Conservation (phyloP, 306 rosid genomes). For the Cucurbita ficifolia region DNA sequence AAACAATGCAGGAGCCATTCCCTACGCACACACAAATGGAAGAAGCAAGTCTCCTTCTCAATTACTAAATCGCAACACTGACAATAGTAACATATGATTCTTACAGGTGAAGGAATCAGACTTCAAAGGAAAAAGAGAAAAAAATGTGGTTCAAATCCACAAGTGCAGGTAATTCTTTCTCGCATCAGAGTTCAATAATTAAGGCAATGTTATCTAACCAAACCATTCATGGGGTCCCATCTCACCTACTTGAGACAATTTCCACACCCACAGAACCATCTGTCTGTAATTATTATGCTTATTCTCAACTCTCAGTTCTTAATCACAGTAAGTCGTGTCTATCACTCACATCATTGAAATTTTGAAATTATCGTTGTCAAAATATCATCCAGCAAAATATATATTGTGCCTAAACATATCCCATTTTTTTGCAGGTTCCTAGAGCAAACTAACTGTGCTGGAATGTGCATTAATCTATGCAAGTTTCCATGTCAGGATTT, state of each 20-base stretch:
- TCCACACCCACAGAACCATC: background rate
- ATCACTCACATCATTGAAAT: background rate
- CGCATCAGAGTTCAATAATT: background rate
- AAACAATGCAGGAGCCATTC: no score
- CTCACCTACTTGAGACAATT: conserved; percentile 36
- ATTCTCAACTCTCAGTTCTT: background rate
- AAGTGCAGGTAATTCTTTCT: conserved; percentile 64
- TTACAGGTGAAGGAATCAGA: conserved; percentile 65
- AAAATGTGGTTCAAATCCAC: conserved; percentile 49
- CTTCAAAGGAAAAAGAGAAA: conserved; percentile 60
- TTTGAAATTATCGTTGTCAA: background rate
- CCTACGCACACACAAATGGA: background rate
- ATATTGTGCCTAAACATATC: background rate
- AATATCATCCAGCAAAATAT: background rate
- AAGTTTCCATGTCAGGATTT: conserved; percentile 71
- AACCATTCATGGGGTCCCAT: conserved; percentile 11
- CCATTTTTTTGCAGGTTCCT: conserved; percentile 43
- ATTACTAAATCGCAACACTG: background rate
- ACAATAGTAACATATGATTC: conserved; percentile 13
- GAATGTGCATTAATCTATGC: conserved; percentile 82
- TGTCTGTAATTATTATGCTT: background rate
- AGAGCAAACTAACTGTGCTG: conserved; percentile 68
- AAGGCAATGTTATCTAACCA: background rate
- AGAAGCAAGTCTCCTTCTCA: background rate
- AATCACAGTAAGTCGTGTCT: background rate